Percentiles rank a stretch among this genome's conserved stretches.
These are phyloP conservation scores for Boletus coffeatus DNA, from an alignment of 1,284 basidiomycete genomes.

Conservation along the genomic window DNA sequence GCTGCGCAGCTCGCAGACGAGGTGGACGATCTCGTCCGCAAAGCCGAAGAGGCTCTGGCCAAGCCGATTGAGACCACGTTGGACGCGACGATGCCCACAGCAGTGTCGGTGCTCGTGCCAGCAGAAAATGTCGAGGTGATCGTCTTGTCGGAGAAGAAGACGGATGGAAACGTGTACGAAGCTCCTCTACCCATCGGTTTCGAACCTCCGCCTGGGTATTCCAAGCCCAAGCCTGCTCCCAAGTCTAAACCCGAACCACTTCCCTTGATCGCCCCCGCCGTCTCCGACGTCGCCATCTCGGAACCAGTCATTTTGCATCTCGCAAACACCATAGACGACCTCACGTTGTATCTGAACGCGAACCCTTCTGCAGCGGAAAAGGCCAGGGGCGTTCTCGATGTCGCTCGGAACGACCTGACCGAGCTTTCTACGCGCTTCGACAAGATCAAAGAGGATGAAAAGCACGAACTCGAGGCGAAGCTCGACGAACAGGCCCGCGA, in stretches of 20 bases:
- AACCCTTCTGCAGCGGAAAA: conserved; percentile 67
- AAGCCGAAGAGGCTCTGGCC: conserved; percentile 65
- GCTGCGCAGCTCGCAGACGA: conserved; percentile 54
- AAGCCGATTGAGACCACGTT: conserved; percentile 33
- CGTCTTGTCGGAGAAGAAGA: conserved; percentile 30
- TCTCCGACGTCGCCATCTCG: conserved; percentile 67
- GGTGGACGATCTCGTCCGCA: conserved; percentile 56
- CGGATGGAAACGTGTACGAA: conserved; percentile 52
- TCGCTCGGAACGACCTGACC: conserved; percentile 81
- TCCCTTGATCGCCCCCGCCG: conserved; percentile 78
- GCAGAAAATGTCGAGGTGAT: conserved; percentile 20
- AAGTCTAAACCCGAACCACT: conserved; percentile 42
- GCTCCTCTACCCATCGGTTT: conserved; percentile 83
- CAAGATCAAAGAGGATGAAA: too few relatives aligned
- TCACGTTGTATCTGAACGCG: conserved; percentile 76
- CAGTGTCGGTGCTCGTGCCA: neutral
- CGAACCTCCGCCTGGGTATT: conserved; percentile 87
- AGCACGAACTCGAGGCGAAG: conserved; percentile 71
- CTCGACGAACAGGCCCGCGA: conserved; percentile 81
- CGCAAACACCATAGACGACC: conserved; percentile 89
- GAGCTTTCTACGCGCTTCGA: conserved; percentile 77
- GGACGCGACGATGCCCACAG: conserved; percentile 13
- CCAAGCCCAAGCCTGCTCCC: conserved; percentile 46
- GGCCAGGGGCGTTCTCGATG: conserved; percentile 65
- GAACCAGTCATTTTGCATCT: conserved; percentile 92